phyloP scores from a whole-genome alignment of 2,329 filamentous ascomycete genomes.

The Grosmannia clavigera region DNA sequence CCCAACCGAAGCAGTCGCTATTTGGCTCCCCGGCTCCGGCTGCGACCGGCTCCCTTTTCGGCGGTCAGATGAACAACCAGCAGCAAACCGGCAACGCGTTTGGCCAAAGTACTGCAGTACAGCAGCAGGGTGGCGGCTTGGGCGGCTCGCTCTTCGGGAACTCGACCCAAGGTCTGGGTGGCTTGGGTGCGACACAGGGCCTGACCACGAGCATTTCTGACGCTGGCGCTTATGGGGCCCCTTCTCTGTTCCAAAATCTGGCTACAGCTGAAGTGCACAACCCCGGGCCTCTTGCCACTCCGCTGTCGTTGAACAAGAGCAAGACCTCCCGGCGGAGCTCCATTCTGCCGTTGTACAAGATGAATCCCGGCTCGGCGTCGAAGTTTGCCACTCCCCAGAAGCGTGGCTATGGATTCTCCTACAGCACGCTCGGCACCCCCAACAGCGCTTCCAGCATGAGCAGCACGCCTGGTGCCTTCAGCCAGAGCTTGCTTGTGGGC shows the following conservation, averaged over 20 bases:
- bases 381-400: slow-evolving; percentile 76
- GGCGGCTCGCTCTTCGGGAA: slow-evolving; percentile 48
- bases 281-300: slow-evolving; percentile 83
- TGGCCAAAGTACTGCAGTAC: slow-evolving; percentile 34
- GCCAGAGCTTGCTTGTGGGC: slow-evolving; percentile 53
- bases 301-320: slow-evolving; percentile 59
- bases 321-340: slow-evolving; percentile 63
- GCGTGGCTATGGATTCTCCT: slow-evolving; percentile 81
- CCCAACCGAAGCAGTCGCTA: slow-evolving; percentile 42
- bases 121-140: slow-evolving; percentile 30
- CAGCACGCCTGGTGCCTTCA: slow-evolving; percentile 54
- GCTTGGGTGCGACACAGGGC: slow-evolving; percentile 42
- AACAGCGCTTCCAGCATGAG: slow-evolving; percentile 53
- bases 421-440: slow-evolving; percentile 82
- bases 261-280: slow-evolving; percentile 50
- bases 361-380: slow-evolving; percentile 68
- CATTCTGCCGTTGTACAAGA: slow-evolving; percentile 74
- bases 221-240: slow-evolving; percentile 79
- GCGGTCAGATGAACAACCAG: slow-evolving; percentile 24
- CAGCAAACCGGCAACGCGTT: slow-evolving; percentile 32
- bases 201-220: slow-evolving; percentile 73
- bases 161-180: slow-evolving; percentile 21
- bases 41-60: slow-evolving; percentile 42
- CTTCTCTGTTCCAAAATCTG: slow-evolving; percentile 71
- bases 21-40: slow-evolving; percentile 35